phyloP scores from a whole-genome alignment of 108 stramenopile species.

The Aurantiochytrium sp. region DNA sequence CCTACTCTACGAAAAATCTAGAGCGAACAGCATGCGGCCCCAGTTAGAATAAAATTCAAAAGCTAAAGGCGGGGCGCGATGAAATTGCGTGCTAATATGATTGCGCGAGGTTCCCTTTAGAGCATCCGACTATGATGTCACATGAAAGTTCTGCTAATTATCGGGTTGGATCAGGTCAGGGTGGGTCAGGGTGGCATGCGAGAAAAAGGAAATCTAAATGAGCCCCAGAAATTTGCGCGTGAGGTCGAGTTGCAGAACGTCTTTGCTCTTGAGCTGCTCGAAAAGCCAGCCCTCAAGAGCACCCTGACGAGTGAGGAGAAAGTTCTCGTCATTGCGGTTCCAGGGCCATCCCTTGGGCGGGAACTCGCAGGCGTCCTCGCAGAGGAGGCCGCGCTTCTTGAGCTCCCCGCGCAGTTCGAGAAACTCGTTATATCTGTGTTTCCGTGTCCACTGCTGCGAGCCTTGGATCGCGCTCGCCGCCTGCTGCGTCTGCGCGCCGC shows the following conservation, averaged over 20 bases:
- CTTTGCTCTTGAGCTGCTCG: neutral
- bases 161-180: no score
- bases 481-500: neutral
- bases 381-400: neutral
- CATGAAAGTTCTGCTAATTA: no score
- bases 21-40: no score
- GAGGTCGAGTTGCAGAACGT: neutral
- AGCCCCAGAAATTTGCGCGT: neutral
- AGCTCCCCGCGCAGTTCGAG: neutral
- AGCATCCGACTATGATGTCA: no score
- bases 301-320: neutral
- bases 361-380: neutral
- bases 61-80: no score
- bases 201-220: neutral
- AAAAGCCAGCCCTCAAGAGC: neutral
- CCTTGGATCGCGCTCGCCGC: neutral
- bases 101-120: no score
- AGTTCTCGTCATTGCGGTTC: neutral
- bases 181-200: no score
- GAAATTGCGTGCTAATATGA: no score
- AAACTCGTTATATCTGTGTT: neutral
- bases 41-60: no score
- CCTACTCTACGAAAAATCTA: no score
- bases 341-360: conserved; percentile 1
- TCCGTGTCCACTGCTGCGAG: neutral